Percentiles rank a stretch among this genome's conserved stretches.
phyloP scores from a whole-genome alignment of 371 early-diverging fungal species.

The Syncephalis fuscata region DNA sequence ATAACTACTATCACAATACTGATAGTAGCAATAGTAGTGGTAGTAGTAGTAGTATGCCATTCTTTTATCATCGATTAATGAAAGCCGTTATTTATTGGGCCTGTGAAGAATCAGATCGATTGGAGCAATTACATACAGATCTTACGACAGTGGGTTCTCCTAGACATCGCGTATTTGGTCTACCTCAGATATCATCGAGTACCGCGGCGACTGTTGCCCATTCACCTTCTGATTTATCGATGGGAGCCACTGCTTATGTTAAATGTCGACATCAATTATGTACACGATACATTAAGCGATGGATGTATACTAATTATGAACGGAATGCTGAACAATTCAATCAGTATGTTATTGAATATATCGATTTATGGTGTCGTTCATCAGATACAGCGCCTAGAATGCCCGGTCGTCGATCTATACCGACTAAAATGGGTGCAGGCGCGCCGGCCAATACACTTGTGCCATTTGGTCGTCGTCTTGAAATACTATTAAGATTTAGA shows the following conservation, averaged over 20 bases:
- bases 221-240: neutral
- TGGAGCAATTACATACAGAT: neutral
- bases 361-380: no score
- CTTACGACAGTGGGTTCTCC: constrained; percentile 1
- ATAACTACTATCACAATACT: constrained; percentile 5
- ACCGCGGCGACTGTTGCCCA: neutral
- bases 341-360: no score
- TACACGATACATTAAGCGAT: constrained; percentile 4
- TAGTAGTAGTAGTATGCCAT: no score
- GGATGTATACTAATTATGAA: constrained; percentile 5
- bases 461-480: no score
- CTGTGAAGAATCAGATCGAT: constrained; percentile 3
- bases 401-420: no score
- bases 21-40: no score
- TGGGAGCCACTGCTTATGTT: constrained; percentile 5
- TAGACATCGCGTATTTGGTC: constrained; percentile 1
- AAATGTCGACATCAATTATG: constrained; percentile 4
- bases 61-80: constrained; percentile 5
- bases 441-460: no score
- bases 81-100: constrained; percentile 1
- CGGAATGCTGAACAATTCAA: constrained; percentile 3
- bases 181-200: neutral
- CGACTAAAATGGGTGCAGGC: no score
- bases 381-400: no score
- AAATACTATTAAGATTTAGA: no score